Conservation (phyloP, 2,329 filamentous ascomycete genomes). For the Fusarium algeriense region DNA sequence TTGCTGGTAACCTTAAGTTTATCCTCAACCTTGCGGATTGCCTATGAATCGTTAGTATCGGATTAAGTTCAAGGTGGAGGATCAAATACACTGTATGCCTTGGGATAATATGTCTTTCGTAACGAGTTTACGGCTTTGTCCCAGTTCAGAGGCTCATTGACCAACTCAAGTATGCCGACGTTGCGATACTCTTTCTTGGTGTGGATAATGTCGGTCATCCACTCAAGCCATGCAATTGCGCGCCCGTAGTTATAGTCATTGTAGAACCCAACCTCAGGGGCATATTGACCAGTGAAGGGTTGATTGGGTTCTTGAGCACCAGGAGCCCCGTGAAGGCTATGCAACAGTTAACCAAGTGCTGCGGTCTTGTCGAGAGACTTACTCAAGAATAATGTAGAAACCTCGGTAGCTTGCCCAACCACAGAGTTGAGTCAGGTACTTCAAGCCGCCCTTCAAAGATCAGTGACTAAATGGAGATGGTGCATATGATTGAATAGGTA, state of each 20-base stretch:
- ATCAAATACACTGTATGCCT: constrained; percentile 34
- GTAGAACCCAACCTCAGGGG: constrained; percentile 63
- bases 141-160: constrained; percentile 45
- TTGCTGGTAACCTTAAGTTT: constrained; percentile 55
- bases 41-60: constrained; percentile 18
- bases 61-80: accelerated
- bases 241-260: constrained; percentile 67
- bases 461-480: background rate
- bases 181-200: constrained; percentile 61
- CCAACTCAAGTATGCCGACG: constrained; percentile 69
- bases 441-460: constrained; percentile 52
- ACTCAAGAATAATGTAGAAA: constrained; percentile 66
- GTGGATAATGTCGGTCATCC: constrained; percentile 66
- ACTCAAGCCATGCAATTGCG: constrained; percentile 66
- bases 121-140: constrained; percentile 35
- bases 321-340: constrained; percentile 61
- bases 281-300: constrained; percentile 60
- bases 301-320: constrained; percentile 61
- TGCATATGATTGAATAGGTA: background rate
- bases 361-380: background rate
- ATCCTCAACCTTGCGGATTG: constrained; percentile 63
- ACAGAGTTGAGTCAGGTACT: constrained; percentile 61
- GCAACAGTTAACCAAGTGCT: background rate
- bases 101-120: constrained; percentile 38
- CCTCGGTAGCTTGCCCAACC: constrained; percentile 62